Conservation (phyloP, 2,329 filamentous ascomycete species). For the Pyricularia pennisetigena region DNA sequence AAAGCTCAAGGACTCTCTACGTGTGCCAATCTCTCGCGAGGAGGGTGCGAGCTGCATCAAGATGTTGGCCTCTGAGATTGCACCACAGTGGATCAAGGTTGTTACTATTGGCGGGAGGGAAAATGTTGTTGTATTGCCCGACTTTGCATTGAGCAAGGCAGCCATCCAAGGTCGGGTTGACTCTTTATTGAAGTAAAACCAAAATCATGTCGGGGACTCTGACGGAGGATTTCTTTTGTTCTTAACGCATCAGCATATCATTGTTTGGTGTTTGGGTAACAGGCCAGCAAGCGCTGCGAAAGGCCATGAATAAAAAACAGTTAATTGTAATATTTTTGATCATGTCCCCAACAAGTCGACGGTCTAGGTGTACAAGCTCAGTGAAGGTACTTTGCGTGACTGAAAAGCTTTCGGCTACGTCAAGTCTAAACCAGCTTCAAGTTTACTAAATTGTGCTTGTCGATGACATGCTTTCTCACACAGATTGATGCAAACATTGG, state of each 20-base stretch:
- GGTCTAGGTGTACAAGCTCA: background rate
- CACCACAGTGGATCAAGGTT: conserved; percentile 45
- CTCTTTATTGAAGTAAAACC: background rate
- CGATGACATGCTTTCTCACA: background rate
- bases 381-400: background rate
- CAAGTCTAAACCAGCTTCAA: background rate
- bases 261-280: background rate
- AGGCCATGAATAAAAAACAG: background rate
- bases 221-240: background rate
- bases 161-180: conserved; percentile 22
- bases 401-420: background rate
- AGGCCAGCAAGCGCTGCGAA: background rate
- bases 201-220: background rate
- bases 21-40: conserved; percentile 41
- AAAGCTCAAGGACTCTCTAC: conserved; percentile 59
- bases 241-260: background rate
- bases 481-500: background rate
- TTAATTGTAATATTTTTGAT: background rate
- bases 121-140: conserved; percentile 45
- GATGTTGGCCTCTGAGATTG: conserved; percentile 42
- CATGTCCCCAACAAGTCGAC: background rate
- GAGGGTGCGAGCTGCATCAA: conserved; percentile 40
- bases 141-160: conserved; percentile 21
- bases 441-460: background rate
- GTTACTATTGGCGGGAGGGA: conserved; percentile 42